Evolutionary conservation across 306 rosid genomes (phyloP).

Genomic region (Psophocarpus tetragonolobus): DNA sequence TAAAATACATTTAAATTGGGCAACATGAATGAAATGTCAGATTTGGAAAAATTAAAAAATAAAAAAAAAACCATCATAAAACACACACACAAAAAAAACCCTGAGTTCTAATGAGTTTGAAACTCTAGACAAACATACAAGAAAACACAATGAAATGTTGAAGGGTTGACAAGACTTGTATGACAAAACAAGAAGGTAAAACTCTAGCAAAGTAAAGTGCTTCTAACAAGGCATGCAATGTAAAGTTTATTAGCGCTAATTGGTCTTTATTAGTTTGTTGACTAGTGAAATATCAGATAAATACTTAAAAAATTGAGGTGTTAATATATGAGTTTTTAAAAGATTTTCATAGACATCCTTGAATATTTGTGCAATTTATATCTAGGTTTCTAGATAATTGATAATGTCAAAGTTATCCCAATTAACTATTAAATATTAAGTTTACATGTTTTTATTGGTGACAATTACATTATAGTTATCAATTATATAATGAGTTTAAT

Average conservation of each 20-base stretch:
- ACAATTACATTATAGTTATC: too few species aligned
- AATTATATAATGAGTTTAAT: too few species aligned
- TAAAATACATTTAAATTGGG: neutral
- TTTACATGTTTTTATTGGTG: too few species aligned
- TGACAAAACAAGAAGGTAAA: neutral
- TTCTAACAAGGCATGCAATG: neutral
- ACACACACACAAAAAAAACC: too few species aligned
- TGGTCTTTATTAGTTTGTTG: neutral
- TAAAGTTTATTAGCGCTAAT: neutral
- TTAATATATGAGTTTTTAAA: too few species aligned
- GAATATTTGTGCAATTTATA: too few species aligned
- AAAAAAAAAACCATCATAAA: neutral
- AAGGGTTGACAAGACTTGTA: neutral
- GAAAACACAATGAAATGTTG: neutral
- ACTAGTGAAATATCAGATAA: too few species aligned
- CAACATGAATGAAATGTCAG: neutral
- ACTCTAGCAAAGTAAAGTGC: neutral
- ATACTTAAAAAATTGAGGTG: too few species aligned
- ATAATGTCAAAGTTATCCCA: too few species aligned
- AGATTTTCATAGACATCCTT: too few species aligned
- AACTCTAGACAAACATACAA: neutral
- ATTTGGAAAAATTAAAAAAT: neutral
- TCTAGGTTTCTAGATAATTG: too few species aligned
- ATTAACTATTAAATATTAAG: too few species aligned
- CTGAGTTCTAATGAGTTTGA: neutral